Base-by-base conservation (phyloP, 441 rosid genomes). In the Adansonia rubrostipa region DNA sequence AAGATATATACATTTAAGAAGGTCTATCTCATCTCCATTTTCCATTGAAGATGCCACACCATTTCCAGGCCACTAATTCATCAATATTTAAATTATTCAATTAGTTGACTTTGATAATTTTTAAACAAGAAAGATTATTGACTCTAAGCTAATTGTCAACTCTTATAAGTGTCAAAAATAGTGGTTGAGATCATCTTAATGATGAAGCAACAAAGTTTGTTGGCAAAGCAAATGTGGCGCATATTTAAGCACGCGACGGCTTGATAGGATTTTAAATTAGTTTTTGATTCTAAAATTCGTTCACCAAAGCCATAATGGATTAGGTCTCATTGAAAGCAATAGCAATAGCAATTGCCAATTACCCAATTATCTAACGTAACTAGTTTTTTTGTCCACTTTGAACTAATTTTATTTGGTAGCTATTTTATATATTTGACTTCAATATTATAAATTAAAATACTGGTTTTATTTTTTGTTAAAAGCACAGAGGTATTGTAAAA, bases 111-210 rank as follows among this genome's bases (percentile, higher is more conserved):
- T 45, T 68, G 36, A 20, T 19, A 9, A 58, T 1, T 63, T 8
- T 8, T 6, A 7, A 47, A 47, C 2, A 47, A 47, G 0, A 47
- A 9, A 47, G 10, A 9, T 62, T 28, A 28, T 81, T 77, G 75
- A 81, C 80, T 20, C 36, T 33, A 8, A 4, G 7, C 9, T 45
- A 53, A 50, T 14, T 68, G 84, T 82, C 81, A 82, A 78, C 81
- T 53, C 62, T 60, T 6, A 40, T 24, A 22, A 65, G 47, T 65
- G 70, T 65, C 14, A n/a, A 65, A 36, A 65, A n/a, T 3, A 15
- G 70, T 65, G 22, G 50, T n/a, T 65, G 70, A 65, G 48, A 40
- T 65, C 70, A 15, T 65, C 22, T 36, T 53, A 71, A 71, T 53
- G 48, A 51, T 28, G 44, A 48, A 71, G 61, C 50, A 50, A 71